A percentile compares a stretch with the other conserved stretches of the same genome.
phyloP scores from a whole-genome alignment of 2,329 filamentous ascomycete species.

The Paecilomyces niveus region DNA sequence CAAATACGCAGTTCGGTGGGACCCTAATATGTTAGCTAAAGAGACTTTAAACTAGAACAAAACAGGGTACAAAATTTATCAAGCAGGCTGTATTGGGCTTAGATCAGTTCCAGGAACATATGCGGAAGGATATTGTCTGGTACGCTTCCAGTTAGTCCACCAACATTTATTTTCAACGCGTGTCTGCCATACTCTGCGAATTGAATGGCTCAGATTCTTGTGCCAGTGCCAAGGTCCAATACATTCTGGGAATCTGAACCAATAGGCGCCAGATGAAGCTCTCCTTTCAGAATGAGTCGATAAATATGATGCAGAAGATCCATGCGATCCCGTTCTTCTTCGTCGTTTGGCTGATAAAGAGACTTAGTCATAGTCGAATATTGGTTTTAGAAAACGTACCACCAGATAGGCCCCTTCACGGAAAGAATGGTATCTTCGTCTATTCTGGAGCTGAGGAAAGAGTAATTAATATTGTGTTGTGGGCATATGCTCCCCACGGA shows the following conservation, averaged over 20 bases:
- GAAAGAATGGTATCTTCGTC: constrained; percentile 18
- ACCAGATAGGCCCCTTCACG: constrained; percentile 16
- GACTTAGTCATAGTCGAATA: not conserved
- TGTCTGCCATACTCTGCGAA: constrained; percentile 5
- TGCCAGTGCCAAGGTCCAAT: not conserved
- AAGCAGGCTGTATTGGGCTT: constrained; percentile 14
- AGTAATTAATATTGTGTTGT: not conserved
- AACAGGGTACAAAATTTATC: constrained; percentile 4
- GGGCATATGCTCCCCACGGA: not conserved
- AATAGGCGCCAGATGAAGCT: not conserved
- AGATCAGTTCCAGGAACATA: constrained; percentile 15
- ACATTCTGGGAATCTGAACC: not conserved
- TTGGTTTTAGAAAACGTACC: constrained; percentile 3
- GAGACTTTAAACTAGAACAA: not conserved
- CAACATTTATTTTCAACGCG: too few relatives aligned
- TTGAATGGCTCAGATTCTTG: constrained; percentile 6
- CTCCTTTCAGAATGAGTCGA: not conserved
- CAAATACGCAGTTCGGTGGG: constrained; percentile 18
- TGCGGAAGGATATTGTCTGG: constrained; percentile 15
- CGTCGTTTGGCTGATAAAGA: not conserved
- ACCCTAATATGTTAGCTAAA: constrained; percentile 8
- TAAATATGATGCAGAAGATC: not conserved
- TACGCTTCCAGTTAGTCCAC: too few relatives aligned
- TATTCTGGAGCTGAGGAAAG: constrained; percentile 9
- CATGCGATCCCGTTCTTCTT: not conserved